Base-by-base conservation (phyloP, 768 basidiomycete species). In the Russula compacta region DNA sequence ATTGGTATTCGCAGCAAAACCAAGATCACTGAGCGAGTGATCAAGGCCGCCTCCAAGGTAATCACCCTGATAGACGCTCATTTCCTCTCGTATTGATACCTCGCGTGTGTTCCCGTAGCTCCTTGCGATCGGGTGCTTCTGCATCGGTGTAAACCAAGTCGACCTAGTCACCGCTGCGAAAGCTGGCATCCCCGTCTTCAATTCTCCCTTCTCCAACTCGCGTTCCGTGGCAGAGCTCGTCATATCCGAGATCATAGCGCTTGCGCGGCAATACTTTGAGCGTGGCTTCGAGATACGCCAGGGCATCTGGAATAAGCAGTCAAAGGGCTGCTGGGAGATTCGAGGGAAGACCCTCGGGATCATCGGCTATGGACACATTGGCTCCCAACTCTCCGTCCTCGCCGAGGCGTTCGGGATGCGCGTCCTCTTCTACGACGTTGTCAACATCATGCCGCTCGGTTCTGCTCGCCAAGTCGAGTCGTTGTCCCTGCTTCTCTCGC, bases 151-250 rank as follows among this genome's bases (percentile, higher is more conserved):
- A 56, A 98, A 98, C 74, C 97, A 98, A 74, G 97, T 98, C 66
- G 94, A 98, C 71, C 85, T 99, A 49, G 62, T 71, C 53, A 84
- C 88, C 3, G 93, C 95, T 29, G 84, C 88, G 39, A 83, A 83
- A 56, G 84, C 89, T 55, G 97, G 97, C 60, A 89, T 99, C 66
- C 92, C 95, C 33, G 95, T 99, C 58, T 99, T 99, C 81, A 99
- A 99, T 74, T 98, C 97, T 6, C 97, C 97, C 39, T 95, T 95
- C 76, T 95, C 92, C 71, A 98, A 97, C 78, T 98, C 97, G 36
- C 91, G 97, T 67, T 98, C 97, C 1, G 97, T 99, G 57, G 97
- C 97, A 43, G 97, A 99, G 76, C 85, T 99, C 51, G 97, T 99
- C 74, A 84, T 99, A 74, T 81, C 86, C 60, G 97, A 99, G 74